phyloP scores from a whole-genome alignment of 441 rosid species.

The Adansonia grandidieri region DNA sequence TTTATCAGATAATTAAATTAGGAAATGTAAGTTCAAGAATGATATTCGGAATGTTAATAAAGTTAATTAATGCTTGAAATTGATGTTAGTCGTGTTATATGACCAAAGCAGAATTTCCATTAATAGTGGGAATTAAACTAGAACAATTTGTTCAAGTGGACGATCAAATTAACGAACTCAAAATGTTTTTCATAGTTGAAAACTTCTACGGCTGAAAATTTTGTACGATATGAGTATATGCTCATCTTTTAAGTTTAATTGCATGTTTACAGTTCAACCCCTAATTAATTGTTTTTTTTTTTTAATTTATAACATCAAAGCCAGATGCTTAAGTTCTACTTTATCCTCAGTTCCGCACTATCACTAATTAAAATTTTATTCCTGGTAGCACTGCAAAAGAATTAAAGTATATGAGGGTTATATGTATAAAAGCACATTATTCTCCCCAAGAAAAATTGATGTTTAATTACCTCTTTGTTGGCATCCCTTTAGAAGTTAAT shows the following conservation, averaged over 20 bases:
- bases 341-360: neutral
- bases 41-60: neutral
- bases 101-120: neutral
- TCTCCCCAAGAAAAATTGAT: neutral
- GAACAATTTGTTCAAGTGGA: neutral
- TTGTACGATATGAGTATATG: neutral
- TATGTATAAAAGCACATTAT: neutral
- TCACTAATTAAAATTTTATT: constrained; percentile 10
- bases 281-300: neutral
- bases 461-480: constrained; percentile 5
- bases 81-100: neutral
- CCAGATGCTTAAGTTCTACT: constrained; percentile 16
- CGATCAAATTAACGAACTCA: neutral
- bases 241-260: neutral
- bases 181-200: neutral
- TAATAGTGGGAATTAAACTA: neutral
- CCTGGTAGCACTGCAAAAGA: constrained; percentile 20
- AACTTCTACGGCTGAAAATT: neutral
- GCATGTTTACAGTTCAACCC: neutral
- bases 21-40: neutral
- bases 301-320: neutral
- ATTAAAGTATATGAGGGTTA: neutral
- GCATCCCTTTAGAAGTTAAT: constrained; percentile 1
- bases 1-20: neutral
- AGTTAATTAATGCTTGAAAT: neutral